Percentiles rank a stretch among this genome's conserved stretches.
These are phyloP conservation scores for Solanum chilense DNA, from an alignment of 257 asterid genomes.

Conservation along the genomic window DNA sequence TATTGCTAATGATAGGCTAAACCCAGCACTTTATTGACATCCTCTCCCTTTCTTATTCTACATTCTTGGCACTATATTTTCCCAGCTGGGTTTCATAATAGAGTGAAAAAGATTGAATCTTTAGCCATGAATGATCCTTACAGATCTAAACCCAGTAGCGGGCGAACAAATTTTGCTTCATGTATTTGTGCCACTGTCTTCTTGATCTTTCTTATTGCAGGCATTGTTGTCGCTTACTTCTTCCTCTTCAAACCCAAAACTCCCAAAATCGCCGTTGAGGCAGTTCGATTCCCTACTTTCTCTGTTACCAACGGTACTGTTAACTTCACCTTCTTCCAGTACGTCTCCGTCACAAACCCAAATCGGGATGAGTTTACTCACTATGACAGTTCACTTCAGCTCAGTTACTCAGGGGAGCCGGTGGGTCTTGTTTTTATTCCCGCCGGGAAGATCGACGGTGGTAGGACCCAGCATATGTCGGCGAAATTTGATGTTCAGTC, in stretches of 20 bases:
- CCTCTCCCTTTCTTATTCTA: not conserved
- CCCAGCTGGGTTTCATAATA: not conserved
- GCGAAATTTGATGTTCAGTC: constrained; percentile 70
- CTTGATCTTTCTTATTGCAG: constrained; percentile 48
- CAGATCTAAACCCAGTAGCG: constrained; percentile 40
- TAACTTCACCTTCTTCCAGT: constrained; percentile 76
- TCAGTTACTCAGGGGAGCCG: constrained; percentile 71
- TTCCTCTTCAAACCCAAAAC: constrained; percentile 72
- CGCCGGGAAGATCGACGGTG: constrained; percentile 76
- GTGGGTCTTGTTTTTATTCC: constrained; percentile 80
- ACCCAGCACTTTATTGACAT: not conserved
- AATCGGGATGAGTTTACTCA: constrained; percentile 88
- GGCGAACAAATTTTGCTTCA: constrained; percentile 70
- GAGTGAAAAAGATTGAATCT: not conserved
- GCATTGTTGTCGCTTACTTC: constrained; percentile 55
- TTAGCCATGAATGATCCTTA: constrained; percentile 37
- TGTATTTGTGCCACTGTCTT: constrained; percentile 72
- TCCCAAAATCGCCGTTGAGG: constrained; percentile 72
- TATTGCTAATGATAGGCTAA: not conserved
- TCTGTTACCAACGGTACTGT: constrained; percentile 71
- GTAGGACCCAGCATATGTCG: constrained; percentile 73
- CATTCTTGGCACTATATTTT: not conserved
- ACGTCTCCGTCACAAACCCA: constrained; percentile 79
- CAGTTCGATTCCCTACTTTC: constrained; percentile 79
- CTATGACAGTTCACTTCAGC: constrained; percentile 95